Percentiles rank a stretch among this genome's conserved stretches.
phyloP scores from a whole-genome alignment of 2,329 filamentous ascomycete species.

The Phialocephala sp. region DNA sequence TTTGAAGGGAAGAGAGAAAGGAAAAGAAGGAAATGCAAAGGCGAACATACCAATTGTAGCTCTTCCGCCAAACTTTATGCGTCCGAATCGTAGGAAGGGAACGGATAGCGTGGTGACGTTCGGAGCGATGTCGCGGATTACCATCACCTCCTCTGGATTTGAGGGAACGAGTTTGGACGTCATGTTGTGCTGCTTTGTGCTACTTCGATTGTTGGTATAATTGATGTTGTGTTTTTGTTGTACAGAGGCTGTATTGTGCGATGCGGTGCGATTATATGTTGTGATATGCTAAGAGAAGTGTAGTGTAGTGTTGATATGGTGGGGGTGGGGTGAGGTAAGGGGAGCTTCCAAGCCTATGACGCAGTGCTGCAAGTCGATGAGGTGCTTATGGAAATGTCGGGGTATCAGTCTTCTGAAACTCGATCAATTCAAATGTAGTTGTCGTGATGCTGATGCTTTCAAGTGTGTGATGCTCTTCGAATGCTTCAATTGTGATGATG shows the following conservation, averaged over 20 bases:
- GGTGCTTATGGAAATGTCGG: background rate
- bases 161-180: slow-evolving; percentile 67
- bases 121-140: slow-evolving; percentile 83
- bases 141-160: slow-evolving; percentile 84
- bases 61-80: slow-evolving; percentile 82
- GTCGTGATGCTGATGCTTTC: background rate
- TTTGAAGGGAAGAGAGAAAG: background rate
- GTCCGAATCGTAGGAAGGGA: slow-evolving; percentile 83
- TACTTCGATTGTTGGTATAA: background rate
- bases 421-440: background rate
- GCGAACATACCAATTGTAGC: slow-evolving; percentile 73
- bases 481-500: too few relatives aligned
- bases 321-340: background rate
- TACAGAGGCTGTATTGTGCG: background rate
- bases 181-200: slow-evolving; percentile 48
- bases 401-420: background rate
- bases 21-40: background rate
- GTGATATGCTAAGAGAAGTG: slow-evolving; percentile 5
- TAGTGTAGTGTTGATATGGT: background rate
- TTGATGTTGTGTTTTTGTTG: background rate
- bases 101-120: slow-evolving; percentile 79
- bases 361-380: background rate
- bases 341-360: slow-evolving; percentile 13
- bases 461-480: background rate
- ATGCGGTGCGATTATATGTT: background rate